Evolutionary conservation across 345 rosid genomes (phyloP), one percentile per base, ranked within the genome.

Genomic region (Carallia brachiata): DNA sequence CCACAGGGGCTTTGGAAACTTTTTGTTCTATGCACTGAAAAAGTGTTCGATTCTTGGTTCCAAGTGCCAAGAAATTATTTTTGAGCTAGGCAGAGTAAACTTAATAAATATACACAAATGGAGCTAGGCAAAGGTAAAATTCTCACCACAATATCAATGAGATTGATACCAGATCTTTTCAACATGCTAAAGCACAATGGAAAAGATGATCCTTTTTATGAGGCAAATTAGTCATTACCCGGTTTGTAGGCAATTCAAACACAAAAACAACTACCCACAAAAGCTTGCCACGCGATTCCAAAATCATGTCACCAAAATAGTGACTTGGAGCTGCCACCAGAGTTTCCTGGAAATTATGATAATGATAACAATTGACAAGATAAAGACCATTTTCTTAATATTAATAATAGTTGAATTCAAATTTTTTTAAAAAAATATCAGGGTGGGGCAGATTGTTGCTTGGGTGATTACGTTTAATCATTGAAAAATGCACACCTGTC

Each of bases 391-490:
- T 16, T 47, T 19, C n/a, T 47, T 13, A 5, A 2, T n/a, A 6
- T 64, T 15, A 31, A 8, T 32, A 31, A 13, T n/a, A 19, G 50
- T 69, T 60, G 30, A 28, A 59, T 18, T 30, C 44, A 47, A 59
- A 40, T 63, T 36, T 23, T 23, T 23, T 23, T 17, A 62, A 7
- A 36, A 27, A 27, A 56, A 13, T 5, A 27, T 27, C 12, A 27
- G 3, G 60, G 50, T 62, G 77, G 40, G 70, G 62, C 6, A 37
- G 12, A 40, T 61, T 48, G 66, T 74, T 74, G 64, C 7, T 7
- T 7, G 37, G 57, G 8, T 28, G 36, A 44, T 23, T 23, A 23
- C 23, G 56, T 53, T 74, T 36, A 52, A 30, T 67, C 28, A 28
- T 36, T 13, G n/a, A 36, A 30, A 62, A 47, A 17, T 19, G 17